phyloP scores from a whole-genome alignment of 2,329 filamentous ascomycete species.

The Epichloe amarillans region DNA sequence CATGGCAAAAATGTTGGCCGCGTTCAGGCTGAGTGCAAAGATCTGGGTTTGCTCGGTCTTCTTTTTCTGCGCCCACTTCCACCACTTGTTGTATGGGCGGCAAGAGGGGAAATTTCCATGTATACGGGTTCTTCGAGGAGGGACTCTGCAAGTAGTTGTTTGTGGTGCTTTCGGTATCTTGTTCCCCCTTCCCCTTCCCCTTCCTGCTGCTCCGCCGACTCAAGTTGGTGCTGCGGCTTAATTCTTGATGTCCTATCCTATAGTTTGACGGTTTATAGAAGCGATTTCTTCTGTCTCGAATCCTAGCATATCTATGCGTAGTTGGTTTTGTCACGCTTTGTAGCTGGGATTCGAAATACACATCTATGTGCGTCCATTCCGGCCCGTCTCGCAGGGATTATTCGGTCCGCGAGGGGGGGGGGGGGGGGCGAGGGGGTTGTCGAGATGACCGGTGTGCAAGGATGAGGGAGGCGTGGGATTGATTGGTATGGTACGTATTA shows the following conservation, averaged over 20 bases:
- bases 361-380: too few species aligned
- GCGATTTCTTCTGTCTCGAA: neutral
- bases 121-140: neutral
- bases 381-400: too few species aligned
- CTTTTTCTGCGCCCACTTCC: neutral
- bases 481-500: too few species aligned
- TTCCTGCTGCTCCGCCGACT: neutral
- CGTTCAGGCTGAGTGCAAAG: neutral
- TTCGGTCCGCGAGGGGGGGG: too few species aligned
- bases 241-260: neutral
- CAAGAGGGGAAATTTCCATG: neutral
- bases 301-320: too few species aligned
- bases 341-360: too few species aligned
- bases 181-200: neutral
- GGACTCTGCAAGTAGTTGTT: neutral
- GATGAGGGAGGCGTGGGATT: too few species aligned
- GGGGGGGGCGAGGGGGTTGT: too few species aligned
- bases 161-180: neutral
- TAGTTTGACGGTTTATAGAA: constrained; percentile 1
- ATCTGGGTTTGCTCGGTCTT: neutral
- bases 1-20: neutral
- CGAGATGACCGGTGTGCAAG: too few species aligned
- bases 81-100: neutral
- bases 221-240: neutral
- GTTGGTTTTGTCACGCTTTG: too few species aligned